Evolutionary conservation across 2,329 filamentous ascomycete genomes (phyloP).

Genomic region (Talaromyces amestolkiae): DNA sequence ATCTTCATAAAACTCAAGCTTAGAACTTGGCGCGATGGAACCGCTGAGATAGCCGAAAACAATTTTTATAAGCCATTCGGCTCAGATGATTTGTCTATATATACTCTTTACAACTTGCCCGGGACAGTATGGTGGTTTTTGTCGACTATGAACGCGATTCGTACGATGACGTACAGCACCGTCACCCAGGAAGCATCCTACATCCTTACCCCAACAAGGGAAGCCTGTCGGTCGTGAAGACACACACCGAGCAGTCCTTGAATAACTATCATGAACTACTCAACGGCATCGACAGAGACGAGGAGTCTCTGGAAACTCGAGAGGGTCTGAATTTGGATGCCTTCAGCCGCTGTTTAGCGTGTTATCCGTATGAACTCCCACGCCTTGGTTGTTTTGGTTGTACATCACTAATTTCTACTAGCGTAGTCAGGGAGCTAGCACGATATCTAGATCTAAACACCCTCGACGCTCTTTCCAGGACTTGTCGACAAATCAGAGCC

Average conservation of each 20-base stretch:
- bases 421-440: slow-evolving; percentile 73
- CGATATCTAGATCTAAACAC: slow-evolving; percentile 80
- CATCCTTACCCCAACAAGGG: slow-evolving; percentile 21
- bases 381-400: slow-evolving; percentile 12
- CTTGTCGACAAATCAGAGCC: slow-evolving; percentile 74
- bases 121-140: slow-evolving; percentile 49
- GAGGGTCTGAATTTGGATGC: slow-evolving; percentile 31
- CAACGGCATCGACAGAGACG: slow-evolving; percentile 17
- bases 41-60: background rate
- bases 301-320: slow-evolving; percentile 11
- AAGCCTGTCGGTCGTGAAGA: background rate
- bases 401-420: slow-evolving; percentile 41
- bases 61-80: slow-evolving; percentile 16
- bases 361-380: slow-evolving; percentile 46
- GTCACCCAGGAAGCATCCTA: slow-evolving; percentile 20
- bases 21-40: background rate
- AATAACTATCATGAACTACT: background rate
- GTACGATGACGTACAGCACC: slow-evolving; percentile 29
- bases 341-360: slow-evolving; percentile 46
- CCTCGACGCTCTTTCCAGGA: slow-evolving; percentile 76
- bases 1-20: background rate
- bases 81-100: slow-evolving; percentile 18
- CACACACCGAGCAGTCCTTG: background rate
- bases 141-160: slow-evolving; percentile 45
- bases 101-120: slow-evolving; percentile 8